Evolutionary conservation across 225 moss, liverwort and hornwort genomes (phyloP).

Genomic region (Bryoerythrophyllum caledonicum): DNA sequence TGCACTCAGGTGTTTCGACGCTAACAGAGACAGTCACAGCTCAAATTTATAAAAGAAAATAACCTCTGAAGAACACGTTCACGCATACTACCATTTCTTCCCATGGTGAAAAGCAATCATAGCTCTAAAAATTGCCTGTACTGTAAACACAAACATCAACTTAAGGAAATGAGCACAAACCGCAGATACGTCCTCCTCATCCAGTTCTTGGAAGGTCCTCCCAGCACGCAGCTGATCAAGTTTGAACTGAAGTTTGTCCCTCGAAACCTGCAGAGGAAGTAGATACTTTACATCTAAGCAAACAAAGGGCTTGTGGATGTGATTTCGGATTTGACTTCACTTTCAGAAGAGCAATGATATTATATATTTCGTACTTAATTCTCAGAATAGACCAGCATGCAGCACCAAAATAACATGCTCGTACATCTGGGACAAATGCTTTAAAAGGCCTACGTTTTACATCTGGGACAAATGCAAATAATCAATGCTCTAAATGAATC

Average conservation of each 20-base stretch:
- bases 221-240: conserved; percentile 89
- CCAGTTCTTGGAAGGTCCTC: conserved; percentile 66
- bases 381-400: neutral
- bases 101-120: conserved; percentile 2
- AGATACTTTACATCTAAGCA: neutral
- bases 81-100: neutral
- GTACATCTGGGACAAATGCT: neutral
- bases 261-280: conserved; percentile 49
- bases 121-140: neutral
- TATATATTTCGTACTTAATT: neutral
- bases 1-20: conserved; percentile 9
- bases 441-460: neutral
- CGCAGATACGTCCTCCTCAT: conserved; percentile 59
- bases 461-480: neutral
- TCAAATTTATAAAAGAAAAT: neutral
- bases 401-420: neutral
- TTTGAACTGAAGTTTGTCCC: conserved; percentile 69
- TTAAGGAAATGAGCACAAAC: conserved; percentile 36
- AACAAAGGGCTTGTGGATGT: neutral
- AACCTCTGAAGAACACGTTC: neutral
- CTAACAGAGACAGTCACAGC: neutral
- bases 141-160: neutral
- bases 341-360: neutral
- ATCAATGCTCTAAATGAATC: neutral
- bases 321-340: neutral